Percentiles rank a stretch among this genome's conserved stretches.
Conservation (phyloP, 148 eudicot species). For the Chenopodium formosanum region DNA sequence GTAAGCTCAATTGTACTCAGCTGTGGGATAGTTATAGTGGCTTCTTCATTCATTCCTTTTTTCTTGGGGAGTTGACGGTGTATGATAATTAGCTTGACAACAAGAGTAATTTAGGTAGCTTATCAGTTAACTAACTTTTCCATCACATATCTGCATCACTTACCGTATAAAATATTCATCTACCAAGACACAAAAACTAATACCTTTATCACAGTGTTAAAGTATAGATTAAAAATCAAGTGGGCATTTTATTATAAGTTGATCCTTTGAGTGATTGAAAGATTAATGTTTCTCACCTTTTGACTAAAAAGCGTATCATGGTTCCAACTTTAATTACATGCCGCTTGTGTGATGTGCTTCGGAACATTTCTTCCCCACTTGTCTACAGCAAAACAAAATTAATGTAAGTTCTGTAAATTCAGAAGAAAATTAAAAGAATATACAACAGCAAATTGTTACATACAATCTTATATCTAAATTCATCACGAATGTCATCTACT, state of each 20-base stretch:
- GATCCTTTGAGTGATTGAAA: background rate
- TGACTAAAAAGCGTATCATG: constrained; percentile 62
- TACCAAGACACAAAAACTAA: background rate
- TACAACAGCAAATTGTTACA: constrained; percentile 14
- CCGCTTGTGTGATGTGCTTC: constrained; percentile 54
- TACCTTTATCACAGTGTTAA: background rate
- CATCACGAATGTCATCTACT: constrained; percentile 74
- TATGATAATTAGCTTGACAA: background rate
- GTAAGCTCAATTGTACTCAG: background rate
- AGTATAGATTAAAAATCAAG: background rate
- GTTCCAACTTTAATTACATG: constrained; percentile 74
- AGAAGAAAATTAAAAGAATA: background rate
- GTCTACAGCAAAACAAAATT: constrained; percentile 42
- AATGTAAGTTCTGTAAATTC: background rate
- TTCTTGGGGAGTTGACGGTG: too few relatives aligned
- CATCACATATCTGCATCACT: background rate
- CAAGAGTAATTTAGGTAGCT: too few relatives aligned
- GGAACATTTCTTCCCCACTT: constrained; percentile 51
- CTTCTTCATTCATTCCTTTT: background rate
- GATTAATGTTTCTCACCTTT: constrained; percentile 47
- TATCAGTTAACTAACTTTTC: background rate
- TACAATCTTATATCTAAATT: constrained; percentile 64
- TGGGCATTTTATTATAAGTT: background rate
- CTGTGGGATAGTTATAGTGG: background rate
- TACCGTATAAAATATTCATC: background rate